Evolutionary conservation across 805 yeast genomes (phyloP).

Genomic region (Saturnispora besseyi): DNA sequence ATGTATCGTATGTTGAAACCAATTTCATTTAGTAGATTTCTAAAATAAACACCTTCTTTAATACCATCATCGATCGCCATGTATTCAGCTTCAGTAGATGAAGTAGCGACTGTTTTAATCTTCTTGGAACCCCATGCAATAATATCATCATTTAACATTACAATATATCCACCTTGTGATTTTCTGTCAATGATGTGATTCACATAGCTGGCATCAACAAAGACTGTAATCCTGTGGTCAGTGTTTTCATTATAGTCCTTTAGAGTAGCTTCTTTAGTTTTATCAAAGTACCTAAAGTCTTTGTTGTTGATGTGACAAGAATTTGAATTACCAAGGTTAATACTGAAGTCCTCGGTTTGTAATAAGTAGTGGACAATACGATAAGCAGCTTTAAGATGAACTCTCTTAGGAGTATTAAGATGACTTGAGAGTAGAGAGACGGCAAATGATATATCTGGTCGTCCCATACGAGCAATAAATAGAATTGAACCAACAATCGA

Average conservation of each 20-base stretch:
- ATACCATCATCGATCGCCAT: neutral
- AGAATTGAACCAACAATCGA: conserved; percentile 6
- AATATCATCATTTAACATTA: conserved; percentile 1
- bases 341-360: neutral
- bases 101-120: conserved; percentile 1
- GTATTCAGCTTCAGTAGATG: conserved; percentile 7
- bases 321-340: neutral
- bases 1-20: neutral
- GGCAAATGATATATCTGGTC: conserved; percentile 7
- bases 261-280: neutral
- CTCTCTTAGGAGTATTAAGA: neutral
- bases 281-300: conserved; percentile 7
- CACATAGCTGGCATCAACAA: conserved; percentile 7
- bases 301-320: neutral
- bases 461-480: conserved; percentile 8
- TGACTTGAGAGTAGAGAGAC: neutral
- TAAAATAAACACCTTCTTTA: neutral
- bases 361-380: conserved; percentile 4
- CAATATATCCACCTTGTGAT: conserved; percentile 4
- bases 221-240: neutral
- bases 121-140: conserved; percentile 5
- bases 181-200: neutral
- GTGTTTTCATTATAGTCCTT: conserved; percentile 3
- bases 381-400: conserved; percentile 1
- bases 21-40: neutral